Percentiles rank a stretch among this genome's conserved stretches.
Evolutionary conservation across 2,329 filamentous ascomycete species (phyloP).

Genomic region (Magnaporthiopsis poae): DNA sequence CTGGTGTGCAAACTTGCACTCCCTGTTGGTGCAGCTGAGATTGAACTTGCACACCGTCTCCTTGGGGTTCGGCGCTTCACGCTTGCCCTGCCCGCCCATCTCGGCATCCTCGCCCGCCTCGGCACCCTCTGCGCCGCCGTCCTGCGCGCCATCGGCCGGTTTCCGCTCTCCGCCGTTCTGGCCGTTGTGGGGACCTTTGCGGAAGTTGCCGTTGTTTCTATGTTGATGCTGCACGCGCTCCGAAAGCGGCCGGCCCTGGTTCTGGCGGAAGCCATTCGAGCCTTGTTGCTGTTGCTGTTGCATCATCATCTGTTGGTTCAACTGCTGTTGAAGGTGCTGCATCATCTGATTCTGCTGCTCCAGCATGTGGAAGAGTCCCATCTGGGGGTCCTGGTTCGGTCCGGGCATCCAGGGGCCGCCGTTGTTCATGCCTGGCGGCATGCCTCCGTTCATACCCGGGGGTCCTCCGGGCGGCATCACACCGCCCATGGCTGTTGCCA

Average conservation of each 20-base stretch:
- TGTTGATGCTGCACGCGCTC: slow-evolving; percentile 56
- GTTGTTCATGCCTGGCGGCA: slow-evolving; percentile 31
- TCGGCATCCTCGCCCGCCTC: slow-evolving; percentile 50
- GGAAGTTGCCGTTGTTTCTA: slow-evolving; percentile 32
- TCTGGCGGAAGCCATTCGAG: slow-evolving; percentile 26
- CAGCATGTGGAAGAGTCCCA: slow-evolving; percentile 61
- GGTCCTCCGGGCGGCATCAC: slow-evolving; percentile 21
- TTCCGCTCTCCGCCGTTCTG: slow-evolving; percentile 24
- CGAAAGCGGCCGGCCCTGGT: slow-evolving; percentile 54
- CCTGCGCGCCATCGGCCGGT: slow-evolving; percentile 23
- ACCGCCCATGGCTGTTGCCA: slow-evolving; percentile 30
- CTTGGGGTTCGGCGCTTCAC: slow-evolving; percentile 46
- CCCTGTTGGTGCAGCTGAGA: slow-evolving; percentile 72
- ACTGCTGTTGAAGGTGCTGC: slow-evolving; percentile 60
- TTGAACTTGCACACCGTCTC: slow-evolving; percentile 82
- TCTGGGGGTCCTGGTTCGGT: slow-evolving; percentile 27
- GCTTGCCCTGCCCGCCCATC: slow-evolving; percentile 40
- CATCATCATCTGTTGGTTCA: slow-evolving; percentile 42
- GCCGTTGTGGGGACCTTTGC: slow-evolving; percentile 14
- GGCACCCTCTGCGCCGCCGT: slow-evolving; percentile 16
- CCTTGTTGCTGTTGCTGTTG: slow-evolving; percentile 31
- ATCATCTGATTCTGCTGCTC: slow-evolving; percentile 85
- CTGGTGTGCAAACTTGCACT: slow-evolving; percentile 90
- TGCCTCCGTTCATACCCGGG: slow-evolving; percentile 27
- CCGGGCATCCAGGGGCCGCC: slow-evolving; percentile 35